phyloP scores from a whole-genome alignment of 345 rosid species.

The Eucalyptus pauciflora region DNA sequence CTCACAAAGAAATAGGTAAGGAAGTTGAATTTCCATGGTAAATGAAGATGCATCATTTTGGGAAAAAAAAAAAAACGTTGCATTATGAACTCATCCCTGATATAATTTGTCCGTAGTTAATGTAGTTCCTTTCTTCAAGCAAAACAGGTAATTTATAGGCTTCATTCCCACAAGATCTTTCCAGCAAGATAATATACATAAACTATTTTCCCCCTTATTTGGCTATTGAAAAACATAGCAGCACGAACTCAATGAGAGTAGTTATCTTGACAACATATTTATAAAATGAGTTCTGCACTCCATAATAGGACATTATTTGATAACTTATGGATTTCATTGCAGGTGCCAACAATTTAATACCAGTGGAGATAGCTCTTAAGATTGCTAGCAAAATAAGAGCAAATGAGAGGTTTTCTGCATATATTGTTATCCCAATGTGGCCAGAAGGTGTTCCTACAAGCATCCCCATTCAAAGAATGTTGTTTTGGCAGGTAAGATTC shows the following conservation, averaged over 20 bases:
- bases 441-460: constrained; percentile 85
- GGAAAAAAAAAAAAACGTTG: neutral
- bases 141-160: neutral
- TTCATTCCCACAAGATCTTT: neutral
- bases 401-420: constrained; percentile 73
- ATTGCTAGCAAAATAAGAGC: constrained; percentile 81
- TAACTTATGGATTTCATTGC: neutral
- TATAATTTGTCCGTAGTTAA: neutral
- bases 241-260: neutral
- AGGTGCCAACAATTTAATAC: constrained; percentile 94
- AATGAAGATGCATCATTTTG: neutral
- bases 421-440: constrained; percentile 96
- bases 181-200: neutral
- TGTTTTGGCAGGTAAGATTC: constrained; percentile 77
- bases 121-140: neutral
- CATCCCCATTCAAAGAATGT: constrained; percentile 54
- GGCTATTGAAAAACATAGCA: neutral
- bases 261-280: neutral
- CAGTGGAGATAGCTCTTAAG: constrained; percentile 88
- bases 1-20: constrained; percentile 62
- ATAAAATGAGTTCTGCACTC: neutral
- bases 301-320: neutral
- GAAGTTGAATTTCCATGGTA: neutral
- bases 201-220: neutral
- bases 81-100: neutral